Base-by-base conservation (phyloP, 768 basidiomycete species). In the Nevesoporus exiguus region DNA sequence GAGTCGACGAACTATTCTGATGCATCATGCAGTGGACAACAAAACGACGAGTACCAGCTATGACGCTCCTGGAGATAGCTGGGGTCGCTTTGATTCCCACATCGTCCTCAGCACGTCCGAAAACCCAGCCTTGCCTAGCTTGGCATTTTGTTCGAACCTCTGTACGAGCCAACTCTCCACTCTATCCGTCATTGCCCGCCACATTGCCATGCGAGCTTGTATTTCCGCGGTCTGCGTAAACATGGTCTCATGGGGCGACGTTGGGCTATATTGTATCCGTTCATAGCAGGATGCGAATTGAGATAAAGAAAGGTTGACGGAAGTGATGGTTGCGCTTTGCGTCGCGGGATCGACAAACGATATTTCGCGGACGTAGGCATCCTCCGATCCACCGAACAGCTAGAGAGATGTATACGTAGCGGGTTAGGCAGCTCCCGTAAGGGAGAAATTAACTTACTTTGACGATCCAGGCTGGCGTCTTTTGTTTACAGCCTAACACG, bases 161-260 rank as follows among this genome's bases (percentile, higher is more conserved):
- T 94, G 85, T 24, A 86, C 84, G 49, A 93, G 82, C 83, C 89
- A 93, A 62, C 76, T 77, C 75, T 98, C 95, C 37, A 98, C 76
- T 59, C 83, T 81, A 69, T 92, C 87, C 7, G 92, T 88, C 45
- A 91, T 83, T 31, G 80, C 81, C 63, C 88, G 78, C 90, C 91
- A 93, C 51, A 91, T 74, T 3, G 82, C 76, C 81, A 89, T 81
- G 51, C 90, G 83, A 3, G 90, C 82, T 68, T 93, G 89, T 51
- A 98, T 84, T 72, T 94, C 88, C 2, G 95, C 95, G n/a, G 93
- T 92, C 71, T 97, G 95, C 5, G 76, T 69, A 68, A 98, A 98
- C 27, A 77, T 64, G 9, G 93, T 97, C 44, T 81, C 77, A 45
- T 78, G 73, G 22, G 75, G 64, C 0, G 81, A 78, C n/a, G 78